Base-by-base conservation (phyloP, 306 rosid species). In the Carpinus fangiana region DNA sequence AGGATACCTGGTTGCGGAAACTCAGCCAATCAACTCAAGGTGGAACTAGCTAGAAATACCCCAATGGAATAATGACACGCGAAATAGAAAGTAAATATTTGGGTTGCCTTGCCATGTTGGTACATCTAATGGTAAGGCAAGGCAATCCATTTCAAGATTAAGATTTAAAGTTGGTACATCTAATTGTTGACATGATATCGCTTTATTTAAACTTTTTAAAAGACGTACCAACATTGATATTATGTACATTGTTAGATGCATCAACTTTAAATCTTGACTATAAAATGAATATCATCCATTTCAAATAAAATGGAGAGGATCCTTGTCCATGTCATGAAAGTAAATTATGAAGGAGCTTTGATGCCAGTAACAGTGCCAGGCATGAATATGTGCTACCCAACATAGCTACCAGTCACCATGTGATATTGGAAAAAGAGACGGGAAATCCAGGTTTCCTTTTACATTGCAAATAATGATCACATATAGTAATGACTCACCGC, bases 401-500 rank as follows among this genome's bases (percentile, higher is more conserved):
- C 10, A 14, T 17, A 62, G n/a, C 2, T 28, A 34, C 5, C 46
- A 31, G 12, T 62, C 41, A 28, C 69, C 69, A 28, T 36, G 2
- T 13, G 46, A 34, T 20, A 62, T 7, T 16, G 4, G 46, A 8
- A 57, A 3, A 26, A 66, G 48, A 66, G 12, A 71, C 7, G 34
- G 11, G 20, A 75, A 78, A 75, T 17, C 7, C 3, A 78, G 72
- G 3, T 73, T 53, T 55, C 67, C 12, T 41, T 52, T 23, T 36
- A 47, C 64, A 45, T 47, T 41, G 53, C 56, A 51, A 20, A 65
- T 77, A 47, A 52, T 75, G 17, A 64, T 12, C 9, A 13, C 3
- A 70, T 61, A 45, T 12, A 69, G 73, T 43, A 28, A 56, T 47
- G 70, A 82, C 99, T 93, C 82, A 95, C 99, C 79, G 89, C 96